Evolutionary conservation across 2,329 filamentous ascomycete genomes (phyloP), one percentile per base, ranked within the genome.

Genomic region (Septoria petroselini): DNA sequence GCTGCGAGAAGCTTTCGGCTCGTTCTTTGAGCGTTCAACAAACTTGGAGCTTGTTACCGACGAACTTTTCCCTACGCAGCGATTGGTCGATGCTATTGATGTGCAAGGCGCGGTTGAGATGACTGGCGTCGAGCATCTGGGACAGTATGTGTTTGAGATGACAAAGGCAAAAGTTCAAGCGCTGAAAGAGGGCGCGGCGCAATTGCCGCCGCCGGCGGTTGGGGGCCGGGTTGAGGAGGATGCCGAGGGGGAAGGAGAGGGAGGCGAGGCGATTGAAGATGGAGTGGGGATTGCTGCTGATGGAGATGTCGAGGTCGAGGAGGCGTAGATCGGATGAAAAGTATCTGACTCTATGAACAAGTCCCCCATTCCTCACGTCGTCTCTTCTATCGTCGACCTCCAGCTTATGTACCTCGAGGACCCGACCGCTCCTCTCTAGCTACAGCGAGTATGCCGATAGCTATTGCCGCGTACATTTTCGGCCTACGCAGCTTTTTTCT

Each of bases 81-180:
- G 65, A 3, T 44, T 67, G 14, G 73, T 75, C 7, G 76, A 75
- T 14, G 73, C 76, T 5, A 73, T 70, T 34, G 71, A 70, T n/a
- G 50, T 38, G n/a, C 21, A 48, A 42, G 34, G 30, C 31, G 37
- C 25, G 8, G 84, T 83, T 1, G 76, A 82, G 15, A 97, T 98
- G 88, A 87, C 91, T 62, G 82, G 86, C 27, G 84, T 97, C 1
- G 91, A 98, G 73, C 93, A 98, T 72, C 70, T 98, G 29, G 93
- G 93, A 0, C 86, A 95, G 71, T 98, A 96, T 68, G 91, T 98
- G 17, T 95, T 82, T 67, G 88, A 98, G 69, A 98, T 98, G 89
- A 95, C 90, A 3, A 81, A 85, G 63, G 82, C 82, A 6, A 85
- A 84, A 68, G 69, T 84, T 1, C 77, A 81, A 62, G 76, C 75